These are phyloP conservation scores for Halophytophthora batemanensis DNA, from an alignment of 352 stramenopile genomes.

Conservation along the genomic window DNA sequence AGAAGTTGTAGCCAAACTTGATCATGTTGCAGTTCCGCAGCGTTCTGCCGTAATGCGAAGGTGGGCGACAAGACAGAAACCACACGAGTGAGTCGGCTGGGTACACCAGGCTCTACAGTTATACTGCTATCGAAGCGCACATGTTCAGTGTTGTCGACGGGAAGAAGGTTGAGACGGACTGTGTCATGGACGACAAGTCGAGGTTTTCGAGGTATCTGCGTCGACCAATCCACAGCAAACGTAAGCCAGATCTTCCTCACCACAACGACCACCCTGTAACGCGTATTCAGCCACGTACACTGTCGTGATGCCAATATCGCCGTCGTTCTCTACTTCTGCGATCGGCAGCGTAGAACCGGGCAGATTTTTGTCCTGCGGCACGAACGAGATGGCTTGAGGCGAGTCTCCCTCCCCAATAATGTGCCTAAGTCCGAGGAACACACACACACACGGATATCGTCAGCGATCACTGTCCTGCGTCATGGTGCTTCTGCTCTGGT, in stretches of 20 bases:
- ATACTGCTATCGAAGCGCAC: conserved; percentile 10
- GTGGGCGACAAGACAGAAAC: not conserved
- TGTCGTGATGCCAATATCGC: conserved; percentile 16
- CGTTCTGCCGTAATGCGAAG: no score
- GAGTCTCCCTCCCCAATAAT: conserved; percentile 21
- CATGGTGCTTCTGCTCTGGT: no score
- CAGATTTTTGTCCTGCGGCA: conserved; percentile 20
- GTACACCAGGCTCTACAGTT: no score
- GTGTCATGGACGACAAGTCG: conserved; percentile 27
- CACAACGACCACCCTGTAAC: not conserved
- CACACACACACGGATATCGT: not conserved
- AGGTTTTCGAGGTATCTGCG: conserved; percentile 28
- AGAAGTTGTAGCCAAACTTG: conserved; percentile 35
- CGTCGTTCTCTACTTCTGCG: conserved; percentile 9
- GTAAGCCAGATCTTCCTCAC: not conserved
- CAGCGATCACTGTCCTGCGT: not conserved
- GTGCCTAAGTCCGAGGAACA: conserved; percentile 9
- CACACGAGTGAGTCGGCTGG: no score
- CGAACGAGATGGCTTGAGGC: conserved; percentile 25
- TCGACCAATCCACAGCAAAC: not conserved
- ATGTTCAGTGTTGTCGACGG: conserved; percentile 27
- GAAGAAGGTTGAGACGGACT: conserved; percentile 24
- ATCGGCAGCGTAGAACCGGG: conserved; percentile 23
- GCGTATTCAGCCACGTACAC: conserved; percentile 15
- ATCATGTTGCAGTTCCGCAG: conserved; percentile 42